Evolutionary conservation across 768 basidiomycete species (phyloP), one percentile per base, ranked within the genome.

Genomic region (Boletus pseudo-olivaceus): DNA sequence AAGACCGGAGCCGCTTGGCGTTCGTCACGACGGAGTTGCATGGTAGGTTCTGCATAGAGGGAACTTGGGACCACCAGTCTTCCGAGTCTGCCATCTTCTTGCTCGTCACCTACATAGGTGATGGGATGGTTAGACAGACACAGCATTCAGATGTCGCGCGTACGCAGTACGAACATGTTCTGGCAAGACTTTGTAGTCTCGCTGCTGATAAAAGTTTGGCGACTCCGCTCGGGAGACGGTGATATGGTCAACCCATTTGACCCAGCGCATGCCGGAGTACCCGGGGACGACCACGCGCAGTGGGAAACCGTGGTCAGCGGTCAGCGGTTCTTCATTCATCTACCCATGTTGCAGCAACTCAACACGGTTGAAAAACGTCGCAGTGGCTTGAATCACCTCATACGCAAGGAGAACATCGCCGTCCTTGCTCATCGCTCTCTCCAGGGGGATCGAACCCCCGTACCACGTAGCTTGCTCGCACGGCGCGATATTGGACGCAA

Each of bases 171-270:
- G 41, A 59, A 81, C 79, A 43, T 72, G 62, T 12, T 82, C 77
- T 8, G 83, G 82, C 17, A 84, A 67, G 49, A 87, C 69, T 58
- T 82, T 87, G 69, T 88, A 90, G 65, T 88, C 87, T 5, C 76
- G 76, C 65, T 87, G 84, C 58, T 88, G 85, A 62, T 87, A 88
- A 67, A 82, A 87, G 63, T 84, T 87, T 30, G 78, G 76, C 1
- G 84, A 85, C 68, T 88, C 85, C 7, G 53, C 33, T 3, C 49
- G 59, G 5, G 83, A 79, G 53, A 87, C 62, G 27, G 75, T 69
- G 60, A 88, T 82, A 1, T 73, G 80, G 60, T 86, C 83, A 0
- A 87, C 73, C 87, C 87, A 89, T 73, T 89, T 88, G 8, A 87
- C 85, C 84, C 85, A 87, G 11, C 87, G 80, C 30, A 84, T 87